These are phyloP conservation scores for Ophiobolus disseminans DNA, from an alignment of 2,329 filamentous ascomycete species.

Conservation along the genomic window DNA sequence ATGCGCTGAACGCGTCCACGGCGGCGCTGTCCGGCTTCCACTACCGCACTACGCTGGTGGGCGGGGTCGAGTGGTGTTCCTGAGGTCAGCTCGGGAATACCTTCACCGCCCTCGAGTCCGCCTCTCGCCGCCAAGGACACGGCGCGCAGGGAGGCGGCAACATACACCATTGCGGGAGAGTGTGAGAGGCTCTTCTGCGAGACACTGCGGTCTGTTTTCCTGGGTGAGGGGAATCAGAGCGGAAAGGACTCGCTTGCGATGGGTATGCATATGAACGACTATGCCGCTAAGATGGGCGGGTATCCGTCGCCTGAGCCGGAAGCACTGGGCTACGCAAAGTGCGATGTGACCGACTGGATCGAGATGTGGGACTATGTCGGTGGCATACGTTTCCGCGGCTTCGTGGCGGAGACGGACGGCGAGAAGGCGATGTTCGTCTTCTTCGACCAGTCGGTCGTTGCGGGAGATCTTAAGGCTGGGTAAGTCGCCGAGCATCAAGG, in stretches of 20 bases:
- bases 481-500: slow-evolving; percentile 57
- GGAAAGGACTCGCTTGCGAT: slow-evolving; percentile 84
- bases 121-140: slow-evolving; percentile 78
- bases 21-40: slow-evolving; percentile 61
- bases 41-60: slow-evolving; percentile 79
- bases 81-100: slow-evolving; percentile 67
- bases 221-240: slow-evolving; percentile 86
- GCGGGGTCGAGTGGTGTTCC: slow-evolving; percentile 61
- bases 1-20: slow-evolving; percentile 73
- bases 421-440: slow-evolving; percentile 85
- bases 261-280: slow-evolving; percentile 66
- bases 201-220: slow-evolving; percentile 91
- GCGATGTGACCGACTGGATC: slow-evolving; percentile 67
- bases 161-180: slow-evolving; percentile 97
- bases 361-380: slow-evolving; percentile 87
- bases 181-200: slow-evolving; percentile 99
- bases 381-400: slow-evolving; percentile 84
- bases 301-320: slow-evolving; percentile 41
- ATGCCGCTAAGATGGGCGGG: slow-evolving; percentile 27
- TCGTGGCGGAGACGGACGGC: slow-evolving; percentile 73
- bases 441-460: slow-evolving; percentile 77
- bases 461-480: slow-evolving; percentile 85
- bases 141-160: slow-evolving; percentile 80
- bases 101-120: slow-evolving; percentile 87
- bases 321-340: slow-evolving; percentile 24